A percentile compares a stretch with the other conserved stretches of the same genome.
These are phyloP conservation scores for Tremellales sp. DNA, from an alignment of 1,284 basidiomycete species.

Conservation along the genomic window DNA sequence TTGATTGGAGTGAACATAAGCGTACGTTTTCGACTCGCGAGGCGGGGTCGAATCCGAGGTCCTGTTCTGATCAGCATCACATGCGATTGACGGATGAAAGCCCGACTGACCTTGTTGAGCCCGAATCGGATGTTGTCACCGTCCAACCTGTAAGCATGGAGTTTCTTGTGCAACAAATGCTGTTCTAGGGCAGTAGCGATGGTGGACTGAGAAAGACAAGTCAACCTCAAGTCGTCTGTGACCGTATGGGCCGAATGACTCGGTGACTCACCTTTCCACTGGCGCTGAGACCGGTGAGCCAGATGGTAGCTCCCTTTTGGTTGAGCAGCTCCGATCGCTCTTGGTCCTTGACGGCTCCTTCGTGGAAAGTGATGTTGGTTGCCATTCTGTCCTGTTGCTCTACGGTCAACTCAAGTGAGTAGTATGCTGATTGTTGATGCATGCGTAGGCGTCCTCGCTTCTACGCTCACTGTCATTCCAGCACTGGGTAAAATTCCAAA, in stretches of 20 bases:
- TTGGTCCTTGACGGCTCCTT: slow-evolving; percentile 66
- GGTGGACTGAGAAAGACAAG: slow-evolving; percentile 64
- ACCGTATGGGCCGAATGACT: too few species aligned
- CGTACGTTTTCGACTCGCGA: slow-evolving; percentile 84
- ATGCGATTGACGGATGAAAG: not conserved
- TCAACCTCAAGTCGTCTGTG: not conserved
- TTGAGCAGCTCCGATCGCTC: slow-evolving; percentile 67
- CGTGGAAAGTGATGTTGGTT: slow-evolving; percentile 83
- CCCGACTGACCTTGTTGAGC: slow-evolving; percentile 69
- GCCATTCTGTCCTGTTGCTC: slow-evolving; percentile 58
- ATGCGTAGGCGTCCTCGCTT: too few species aligned
- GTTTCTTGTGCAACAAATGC: slow-evolving; percentile 80
- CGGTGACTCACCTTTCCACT: slow-evolving; percentile 67
- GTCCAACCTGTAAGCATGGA: slow-evolving; percentile 87
- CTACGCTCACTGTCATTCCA: too few species aligned
- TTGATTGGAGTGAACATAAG: slow-evolving; percentile 4
- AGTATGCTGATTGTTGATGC: too few species aligned
- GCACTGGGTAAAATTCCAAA: too few species aligned
- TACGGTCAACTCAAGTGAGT: too few species aligned
- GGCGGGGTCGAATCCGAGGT: slow-evolving; percentile 92
- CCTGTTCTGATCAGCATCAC: slow-evolving; percentile 45
- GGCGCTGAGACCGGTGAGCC: slow-evolving; percentile 91
- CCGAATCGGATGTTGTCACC: slow-evolving; percentile 97
- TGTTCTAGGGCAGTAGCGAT: slow-evolving; percentile 97
- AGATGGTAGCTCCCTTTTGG: slow-evolving; percentile 84